Evolutionary conservation across 176 grass and related monocot genomes (phyloP), one percentile per base, ranked within the genome.

Genomic region (Bolboschoenus planiculmis): DNA sequence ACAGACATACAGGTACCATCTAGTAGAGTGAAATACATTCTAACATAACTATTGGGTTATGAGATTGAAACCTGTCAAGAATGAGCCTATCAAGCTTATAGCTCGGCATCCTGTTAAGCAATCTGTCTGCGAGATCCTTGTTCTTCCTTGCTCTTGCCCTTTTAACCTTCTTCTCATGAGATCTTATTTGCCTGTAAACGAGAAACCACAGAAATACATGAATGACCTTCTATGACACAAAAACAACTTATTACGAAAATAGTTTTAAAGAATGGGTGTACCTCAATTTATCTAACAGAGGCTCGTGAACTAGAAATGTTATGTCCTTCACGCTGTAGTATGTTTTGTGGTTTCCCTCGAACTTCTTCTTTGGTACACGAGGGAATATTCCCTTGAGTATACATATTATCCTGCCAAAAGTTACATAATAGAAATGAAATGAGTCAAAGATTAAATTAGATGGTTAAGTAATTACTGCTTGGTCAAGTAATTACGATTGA

Each of bases 281-380:
- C 96, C 96, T 95, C 56, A 99, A 86, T 82, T 86, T 93, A 76
- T 93, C 84, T 14, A 93, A 84, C 74, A 99, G 85, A 72, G 96
- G 92, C 13, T 99, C 96, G 20, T 95, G 96, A 30, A 34, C 46
- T 15, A 99, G 80, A 70, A 99, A 99, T 44, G 27, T 47, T 6
- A 99, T 99, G 67, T 95, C 96, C 81, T 99, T 99, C 87, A 87
- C 91, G 86, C 92, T 92, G 78, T 95, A 99, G 30, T 99, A 99
- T 11, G 92, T 95, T 87, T 95, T 99, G 89, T 95, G 86, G 68
- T 99, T 99, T 79, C 96, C 96, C 78, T 95, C 92, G 36, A 93
- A 89, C 80, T 99, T 99, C 86, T 95, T 95, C 82, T 99, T 99
- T 0, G 91, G 96, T 57, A 91, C 92, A 43, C 92, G 85, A 5